A percentile compares a stretch with the other conserved stretches of the same genome.
These are phyloP conservation scores for Trichophyton equinum DNA, from an alignment of 2,329 filamentous ascomycete genomes.

Conservation along the genomic window DNA sequence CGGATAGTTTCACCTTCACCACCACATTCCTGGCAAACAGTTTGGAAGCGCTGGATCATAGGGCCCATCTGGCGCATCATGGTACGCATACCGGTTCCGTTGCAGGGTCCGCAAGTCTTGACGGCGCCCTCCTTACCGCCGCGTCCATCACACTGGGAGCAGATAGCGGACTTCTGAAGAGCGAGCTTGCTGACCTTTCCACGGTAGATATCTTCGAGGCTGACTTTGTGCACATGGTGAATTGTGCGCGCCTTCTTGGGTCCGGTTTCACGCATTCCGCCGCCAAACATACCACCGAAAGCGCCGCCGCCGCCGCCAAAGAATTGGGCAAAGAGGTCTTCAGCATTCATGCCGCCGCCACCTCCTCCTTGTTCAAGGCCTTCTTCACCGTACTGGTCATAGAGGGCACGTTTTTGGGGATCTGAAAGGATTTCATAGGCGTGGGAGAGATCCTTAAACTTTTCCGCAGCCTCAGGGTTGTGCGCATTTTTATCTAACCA, in stretches of 20 bases:
- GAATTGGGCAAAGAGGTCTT: constrained; percentile 95
- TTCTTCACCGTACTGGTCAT: constrained; percentile 96
- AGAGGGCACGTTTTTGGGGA: constrained; percentile 76
- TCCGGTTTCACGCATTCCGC: constrained; percentile 65
- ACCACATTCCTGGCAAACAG: constrained; percentile 94
- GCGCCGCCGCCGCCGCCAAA: constrained; percentile 61
- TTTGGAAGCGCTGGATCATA: constrained; percentile 99
- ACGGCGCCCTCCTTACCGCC: constrained; percentile 98
- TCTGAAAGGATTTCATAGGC: constrained; percentile 94
- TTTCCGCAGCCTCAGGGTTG: constrained; percentile 85
- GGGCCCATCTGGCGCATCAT: constrained; percentile 99
- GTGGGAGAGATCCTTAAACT: constrained; percentile 95
- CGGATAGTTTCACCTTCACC: constrained; percentile 94
- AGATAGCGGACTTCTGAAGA: constrained; percentile 94
- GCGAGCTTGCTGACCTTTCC: constrained; percentile 97
- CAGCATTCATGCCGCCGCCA: constrained; percentile 79
- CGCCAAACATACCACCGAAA: constrained; percentile 65
- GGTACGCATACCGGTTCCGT: constrained; percentile 86
- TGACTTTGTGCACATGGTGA: constrained; percentile 96
- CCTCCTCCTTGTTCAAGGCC: constrained; percentile 77
- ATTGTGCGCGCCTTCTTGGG: constrained; percentile 91
- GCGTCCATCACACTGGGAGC: constrained; percentile 81
- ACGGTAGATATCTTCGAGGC: constrained; percentile 92
- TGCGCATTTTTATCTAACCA: constrained; percentile 81
- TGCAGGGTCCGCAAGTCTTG: constrained; percentile 79